A percentile compares a stretch with the other conserved stretches of the same genome.
These are phyloP conservation scores for Tricholoma flavovirens DNA, from an alignment of 768 basidiomycete species.

Conservation along the genomic window DNA sequence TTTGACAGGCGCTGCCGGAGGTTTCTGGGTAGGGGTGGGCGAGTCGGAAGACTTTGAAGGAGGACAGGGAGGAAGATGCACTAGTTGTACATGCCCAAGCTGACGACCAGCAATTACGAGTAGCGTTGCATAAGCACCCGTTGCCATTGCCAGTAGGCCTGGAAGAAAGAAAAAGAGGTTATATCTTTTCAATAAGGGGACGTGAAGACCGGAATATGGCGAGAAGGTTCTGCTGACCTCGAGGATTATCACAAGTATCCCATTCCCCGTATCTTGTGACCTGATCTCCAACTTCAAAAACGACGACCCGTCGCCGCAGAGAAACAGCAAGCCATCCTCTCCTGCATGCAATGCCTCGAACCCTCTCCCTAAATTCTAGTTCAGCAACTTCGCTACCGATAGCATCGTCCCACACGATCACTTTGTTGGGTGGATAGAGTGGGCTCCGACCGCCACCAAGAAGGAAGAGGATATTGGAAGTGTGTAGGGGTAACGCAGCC, in stretches of 20 bases:
- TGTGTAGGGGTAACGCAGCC: conserved; percentile 72
- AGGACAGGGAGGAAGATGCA: conserved; percentile 78
- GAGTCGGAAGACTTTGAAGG: conserved; percentile 51
- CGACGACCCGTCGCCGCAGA: conserved; percentile 70
- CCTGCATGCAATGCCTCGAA: conserved; percentile 73
- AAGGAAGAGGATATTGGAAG: conserved; percentile 78
- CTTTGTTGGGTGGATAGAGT: conserved; percentile 87
- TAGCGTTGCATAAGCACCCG: conserved; percentile 71
- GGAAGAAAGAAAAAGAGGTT: conserved; percentile 3
- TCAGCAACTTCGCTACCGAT: conserved; percentile 76
- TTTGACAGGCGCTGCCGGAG: conserved; percentile 51
- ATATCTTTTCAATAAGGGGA: background rate
- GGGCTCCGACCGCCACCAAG: conserved; percentile 86
- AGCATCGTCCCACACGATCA: conserved; percentile 84
- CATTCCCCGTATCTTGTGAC: conserved; percentile 67
- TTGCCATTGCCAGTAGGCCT: conserved; percentile 80
- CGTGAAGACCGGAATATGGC: background rate
- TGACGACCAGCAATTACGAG: conserved; percentile 82
- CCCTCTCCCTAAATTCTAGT: conserved; percentile 82
- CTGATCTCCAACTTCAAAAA: conserved; percentile 63
- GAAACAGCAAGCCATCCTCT: conserved; percentile 83
- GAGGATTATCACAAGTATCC: conserved; percentile 84
- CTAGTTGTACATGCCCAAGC: conserved; percentile 81
- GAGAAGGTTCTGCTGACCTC: conserved; percentile 43
- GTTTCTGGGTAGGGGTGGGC: conserved; percentile 45